These are phyloP conservation scores for Spergularia bocconei DNA, from an alignment of 148 eudicot genomes.

Conservation along the genomic window DNA sequence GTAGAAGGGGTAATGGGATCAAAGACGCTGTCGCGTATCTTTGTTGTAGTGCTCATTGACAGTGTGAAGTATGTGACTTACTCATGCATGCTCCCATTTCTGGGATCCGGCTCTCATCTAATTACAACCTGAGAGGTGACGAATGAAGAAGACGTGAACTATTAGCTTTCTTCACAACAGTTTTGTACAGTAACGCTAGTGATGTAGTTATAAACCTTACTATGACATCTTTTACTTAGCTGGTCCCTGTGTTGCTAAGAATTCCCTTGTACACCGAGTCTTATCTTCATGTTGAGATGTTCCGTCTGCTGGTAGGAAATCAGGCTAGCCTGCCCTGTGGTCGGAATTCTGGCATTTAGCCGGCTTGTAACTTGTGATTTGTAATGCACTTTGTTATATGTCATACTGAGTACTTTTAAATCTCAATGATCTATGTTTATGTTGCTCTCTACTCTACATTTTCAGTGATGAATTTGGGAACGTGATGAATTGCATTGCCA, in stretches of 20 bases:
- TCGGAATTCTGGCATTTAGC: not conserved
- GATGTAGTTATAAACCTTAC: constrained; percentile 13
- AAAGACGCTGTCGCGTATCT: constrained; percentile 73
- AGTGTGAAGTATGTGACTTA: constrained; percentile 96
- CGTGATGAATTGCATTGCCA: not conserved
- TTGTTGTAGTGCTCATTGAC: constrained; percentile 90
- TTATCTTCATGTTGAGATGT: constrained; percentile 17
- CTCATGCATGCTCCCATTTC: constrained; percentile 89
- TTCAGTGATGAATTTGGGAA: not conserved
- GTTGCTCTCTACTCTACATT: not conserved
- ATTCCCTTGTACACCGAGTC: constrained; percentile 15
- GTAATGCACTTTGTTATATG: constrained; percentile 8
- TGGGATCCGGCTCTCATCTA: constrained; percentile 61
- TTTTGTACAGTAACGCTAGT: constrained; percentile 50
- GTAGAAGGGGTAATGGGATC: constrained; percentile 65
- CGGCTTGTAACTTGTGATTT: constrained; percentile 19
- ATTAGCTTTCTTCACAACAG: constrained; percentile 23
- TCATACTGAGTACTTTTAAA: not conserved
- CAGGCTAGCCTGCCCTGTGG: constrained; percentile 13
- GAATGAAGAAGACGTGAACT: constrained; percentile 17
- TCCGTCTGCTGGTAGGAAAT: constrained; percentile 17
- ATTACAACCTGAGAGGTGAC: constrained; percentile 45
- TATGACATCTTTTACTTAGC: constrained; percentile 15
- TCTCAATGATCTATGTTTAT: not conserved
- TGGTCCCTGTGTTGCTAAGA: constrained; percentile 20